Evolutionary conservation across 2,329 filamentous ascomycete genomes (phyloP).

Genomic region (Colletotrichum simmondsii): DNA sequence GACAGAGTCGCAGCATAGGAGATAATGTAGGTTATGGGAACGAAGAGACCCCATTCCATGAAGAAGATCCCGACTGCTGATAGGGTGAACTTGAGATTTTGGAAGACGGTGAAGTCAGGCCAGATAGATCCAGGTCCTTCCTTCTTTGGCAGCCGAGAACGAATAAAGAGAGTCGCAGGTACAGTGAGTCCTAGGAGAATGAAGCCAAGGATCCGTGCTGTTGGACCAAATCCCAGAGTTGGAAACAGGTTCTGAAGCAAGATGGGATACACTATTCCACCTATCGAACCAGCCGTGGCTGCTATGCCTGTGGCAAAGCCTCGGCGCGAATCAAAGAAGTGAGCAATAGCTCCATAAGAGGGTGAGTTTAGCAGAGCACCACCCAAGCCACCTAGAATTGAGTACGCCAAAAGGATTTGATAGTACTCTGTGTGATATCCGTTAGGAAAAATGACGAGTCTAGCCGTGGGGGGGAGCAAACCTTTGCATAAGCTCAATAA

Average conservation of each 20-base stretch:
- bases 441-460: background rate
- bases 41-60: slow-evolving; percentile 76
- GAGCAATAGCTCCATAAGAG: slow-evolving; percentile 77
- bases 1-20: slow-evolving; percentile 74
- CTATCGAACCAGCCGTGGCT: slow-evolving; percentile 76
- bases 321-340: slow-evolving; percentile 80
- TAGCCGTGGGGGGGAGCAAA: slow-evolving; percentile 39
- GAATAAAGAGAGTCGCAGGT: slow-evolving; percentile 59
- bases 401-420: slow-evolving; percentile 84
- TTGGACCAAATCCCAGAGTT: slow-evolving; percentile 60
- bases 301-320: slow-evolving; percentile 85
- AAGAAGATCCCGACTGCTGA: slow-evolving; percentile 74
- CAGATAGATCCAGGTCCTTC: slow-evolving; percentile 55
- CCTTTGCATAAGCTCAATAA: slow-evolving; percentile 74
- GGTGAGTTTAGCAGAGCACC: slow-evolving; percentile 83
- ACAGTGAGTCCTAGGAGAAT: slow-evolving; percentile 58
- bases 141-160: slow-evolving; percentile 64
- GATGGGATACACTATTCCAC: slow-evolving; percentile 73
- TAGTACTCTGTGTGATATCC: slow-evolving; percentile 65
- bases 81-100: slow-evolving; percentile 67
- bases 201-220: slow-evolving; percentile 60
- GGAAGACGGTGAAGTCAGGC: slow-evolving; percentile 72
- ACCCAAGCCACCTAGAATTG: slow-evolving; percentile 77
- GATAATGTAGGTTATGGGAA: slow-evolving; percentile 82
- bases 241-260: slow-evolving; percentile 58